phyloP scores from a whole-genome alignment of 163 green algal genomes.

The Volvox carteri region DNA sequence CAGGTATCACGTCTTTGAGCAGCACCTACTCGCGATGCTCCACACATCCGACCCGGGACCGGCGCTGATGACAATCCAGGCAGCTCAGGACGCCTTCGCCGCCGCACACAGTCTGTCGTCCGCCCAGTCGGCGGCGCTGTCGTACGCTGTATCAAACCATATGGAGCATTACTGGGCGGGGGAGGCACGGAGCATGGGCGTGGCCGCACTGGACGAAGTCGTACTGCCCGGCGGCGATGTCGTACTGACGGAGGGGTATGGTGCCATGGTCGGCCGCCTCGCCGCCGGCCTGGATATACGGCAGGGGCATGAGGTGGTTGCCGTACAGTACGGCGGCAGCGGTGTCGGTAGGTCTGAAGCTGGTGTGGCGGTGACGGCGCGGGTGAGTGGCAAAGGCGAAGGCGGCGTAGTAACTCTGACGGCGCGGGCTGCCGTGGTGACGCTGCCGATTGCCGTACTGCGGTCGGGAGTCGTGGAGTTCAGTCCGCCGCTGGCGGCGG shows the following conservation, averaged over 20 bases:
- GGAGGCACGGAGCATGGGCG: conserved; percentile 24
- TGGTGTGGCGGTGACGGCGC: conserved; percentile 43
- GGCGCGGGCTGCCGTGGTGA: conserved; percentile 70
- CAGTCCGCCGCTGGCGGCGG: conserved; percentile 64
- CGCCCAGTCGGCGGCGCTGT: neutral
- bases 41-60: neutral
- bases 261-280: conserved; percentile 6
- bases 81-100: neutral
- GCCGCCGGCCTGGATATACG: conserved; percentile 61
- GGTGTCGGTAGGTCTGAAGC: too few species aligned
- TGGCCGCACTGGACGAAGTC: conserved; percentile 45
- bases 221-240: conserved; percentile 55
- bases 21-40: conserved; percentile 30
- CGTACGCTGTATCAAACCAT: conserved; percentile 46
- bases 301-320: conserved; percentile 37
- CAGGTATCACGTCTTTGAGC: conserved; percentile 46
- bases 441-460: conserved; percentile 77
- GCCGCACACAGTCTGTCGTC: neutral
- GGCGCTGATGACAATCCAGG: conserved; percentile 15
- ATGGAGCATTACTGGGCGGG: conserved; percentile 61
- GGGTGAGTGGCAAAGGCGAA: neutral
- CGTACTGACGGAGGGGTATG: conserved; percentile 51
- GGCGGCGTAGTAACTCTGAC: conserved; percentile 16
- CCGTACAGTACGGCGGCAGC: conserved; percentile 38
- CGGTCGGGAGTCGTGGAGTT: conserved; percentile 72